Conservation (phyloP, 768 basidiomycete genomes). For the Tricholoma bakamatsutake region DNA sequence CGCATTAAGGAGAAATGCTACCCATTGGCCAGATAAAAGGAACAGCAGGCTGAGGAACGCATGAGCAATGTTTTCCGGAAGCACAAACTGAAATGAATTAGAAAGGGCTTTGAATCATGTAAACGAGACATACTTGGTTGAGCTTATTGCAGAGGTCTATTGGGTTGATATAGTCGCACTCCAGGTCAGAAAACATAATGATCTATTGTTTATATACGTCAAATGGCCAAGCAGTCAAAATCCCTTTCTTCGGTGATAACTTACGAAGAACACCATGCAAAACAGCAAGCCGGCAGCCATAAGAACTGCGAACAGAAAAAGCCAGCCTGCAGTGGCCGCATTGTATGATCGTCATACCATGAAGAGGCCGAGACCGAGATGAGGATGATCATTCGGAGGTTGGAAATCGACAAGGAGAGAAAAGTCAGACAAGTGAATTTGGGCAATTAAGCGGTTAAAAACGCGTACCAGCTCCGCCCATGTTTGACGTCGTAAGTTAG, state of each 20-base stretch:
- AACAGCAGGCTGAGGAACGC: slow-evolving; percentile 87
- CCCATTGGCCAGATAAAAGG: slow-evolving; percentile 94
- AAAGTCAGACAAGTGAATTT: slow-evolving; percentile 4
- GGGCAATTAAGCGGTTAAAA: slow-evolving; percentile 8
- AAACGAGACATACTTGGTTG: slow-evolving; percentile 65
- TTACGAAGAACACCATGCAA: slow-evolving; percentile 99
- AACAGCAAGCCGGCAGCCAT: slow-evolving; percentile 93
- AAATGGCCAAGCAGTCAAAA: background rate
- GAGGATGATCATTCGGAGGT: background rate
- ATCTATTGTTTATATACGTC: slow-evolving; percentile 50
- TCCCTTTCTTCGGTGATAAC: slow-evolving; percentile 26
- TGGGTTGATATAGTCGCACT: slow-evolving; percentile 99
- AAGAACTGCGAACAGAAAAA: slow-evolving; percentile 95
- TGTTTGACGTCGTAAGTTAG: slow-evolving; percentile 14
- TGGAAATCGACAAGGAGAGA: background rate
- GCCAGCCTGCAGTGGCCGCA: slow-evolving; percentile 60
- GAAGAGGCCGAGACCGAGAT: background rate
- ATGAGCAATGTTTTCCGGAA: slow-evolving; percentile 95
- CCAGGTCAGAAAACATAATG: slow-evolving; percentile 99
- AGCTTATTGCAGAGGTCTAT: slow-evolving; percentile 99
- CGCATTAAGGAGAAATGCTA: slow-evolving; percentile 83
- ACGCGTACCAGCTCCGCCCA: slow-evolving; percentile 39
- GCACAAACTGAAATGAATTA: slow-evolving; percentile 67
- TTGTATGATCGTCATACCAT: slow-evolving; percentile 6
- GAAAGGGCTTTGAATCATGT: background rate